Base-by-base conservation (phyloP, 768 basidiomycete genomes). In the Macrolepiota dolichaula region DNA sequence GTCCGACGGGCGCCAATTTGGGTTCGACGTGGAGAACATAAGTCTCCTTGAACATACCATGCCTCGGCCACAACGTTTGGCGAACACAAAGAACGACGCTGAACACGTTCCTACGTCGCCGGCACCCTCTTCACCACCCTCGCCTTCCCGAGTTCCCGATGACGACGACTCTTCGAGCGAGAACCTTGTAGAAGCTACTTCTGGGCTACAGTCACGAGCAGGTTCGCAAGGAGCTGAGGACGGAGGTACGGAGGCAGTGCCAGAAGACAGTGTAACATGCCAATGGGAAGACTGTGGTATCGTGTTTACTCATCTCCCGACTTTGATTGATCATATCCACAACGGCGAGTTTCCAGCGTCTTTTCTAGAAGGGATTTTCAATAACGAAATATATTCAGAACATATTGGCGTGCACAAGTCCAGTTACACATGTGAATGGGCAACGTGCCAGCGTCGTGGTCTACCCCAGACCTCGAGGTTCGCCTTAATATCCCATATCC, bases 361-460 rank as follows among this genome's bases (percentile, higher is more conserved):
- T 52, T 52, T n/a, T 47, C 35, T 13, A 13, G 55, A 50, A 53
- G 29, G 29, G 35, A 42, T 52, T 29, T 38, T 25, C 25, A 57
- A 59, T 42, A 37, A 51, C 50, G 47, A 40, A 55, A 44, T 53
- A 36, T 53, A 42, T 52, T 65, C 68, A 94, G 92, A 82, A 44
- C 92, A 94, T 70, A 89, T 95, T 70, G 90, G 89, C 46, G 84
- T 86, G 11, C 85, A 91, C 74, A 91, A 93, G 73, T 88, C 92
- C 13, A 87, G 83, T 65, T 94, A 95, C 70, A 87, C 87, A 27
- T 98, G 95, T 72, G 88, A 94, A 78, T 98, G 95, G 95, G 74
- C 83, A 19, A 86, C 86, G 3, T 98, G 95, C 74, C 76, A 77
- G 19, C 83, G 95, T 17, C 81, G 88, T 55, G 92, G 94, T 3